phyloP scores from a whole-genome alignment of 768 basidiomycete genomes.

The Pholiota microspora region DNA sequence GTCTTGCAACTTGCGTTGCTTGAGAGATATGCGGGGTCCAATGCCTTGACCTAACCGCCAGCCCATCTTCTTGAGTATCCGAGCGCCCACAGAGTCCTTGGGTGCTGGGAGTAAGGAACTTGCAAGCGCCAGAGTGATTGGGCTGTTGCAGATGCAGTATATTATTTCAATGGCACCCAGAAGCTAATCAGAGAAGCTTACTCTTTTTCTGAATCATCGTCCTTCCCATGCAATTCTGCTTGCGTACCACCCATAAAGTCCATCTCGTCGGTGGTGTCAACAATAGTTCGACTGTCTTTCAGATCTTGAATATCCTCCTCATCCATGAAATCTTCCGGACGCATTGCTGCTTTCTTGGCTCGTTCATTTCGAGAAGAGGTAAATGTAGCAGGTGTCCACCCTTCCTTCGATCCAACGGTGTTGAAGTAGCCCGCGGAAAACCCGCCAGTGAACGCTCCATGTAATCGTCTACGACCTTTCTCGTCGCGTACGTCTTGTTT shows the following conservation, averaged over 20 bases:
- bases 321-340: slow-evolving; percentile 97
- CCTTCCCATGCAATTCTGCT: slow-evolving; percentile 35
- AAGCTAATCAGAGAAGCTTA: slow-evolving; percentile 42
- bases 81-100: slow-evolving; percentile 78
- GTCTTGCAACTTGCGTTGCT: slow-evolving; percentile 73
- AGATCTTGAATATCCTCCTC: slow-evolving; percentile 92
- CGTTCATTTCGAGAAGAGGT: slow-evolving; percentile 83
- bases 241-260: slow-evolving; percentile 60
- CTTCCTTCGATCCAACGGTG: slow-evolving; percentile 94
- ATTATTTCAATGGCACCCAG: too few species aligned
- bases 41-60: slow-evolving; percentile 94
- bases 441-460: slow-evolving; percentile 98
- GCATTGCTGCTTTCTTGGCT: slow-evolving; percentile 55
- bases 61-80: slow-evolving; percentile 92
- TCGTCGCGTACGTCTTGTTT: slow-evolving; percentile 97
- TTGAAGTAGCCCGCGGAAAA: slow-evolving; percentile 99
- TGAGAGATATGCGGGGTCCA: slow-evolving; percentile 81
- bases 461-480: slow-evolving; percentile 87
- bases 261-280: slow-evolving; percentile 81
- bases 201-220: slow-evolving; percentile 53
- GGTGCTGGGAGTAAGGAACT: slow-evolving; percentile 70
- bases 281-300: slow-evolving; percentile 67
- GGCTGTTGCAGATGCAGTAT: slow-evolving; percentile 34
- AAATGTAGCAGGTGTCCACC: slow-evolving; percentile 94
- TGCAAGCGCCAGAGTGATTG: slow-evolving; percentile 61